Evolutionary conservation across 192 early-diverging fungal species (phyloP), one percentile per base, ranked within the genome.

Genomic region (Dissophora ornata): DNA sequence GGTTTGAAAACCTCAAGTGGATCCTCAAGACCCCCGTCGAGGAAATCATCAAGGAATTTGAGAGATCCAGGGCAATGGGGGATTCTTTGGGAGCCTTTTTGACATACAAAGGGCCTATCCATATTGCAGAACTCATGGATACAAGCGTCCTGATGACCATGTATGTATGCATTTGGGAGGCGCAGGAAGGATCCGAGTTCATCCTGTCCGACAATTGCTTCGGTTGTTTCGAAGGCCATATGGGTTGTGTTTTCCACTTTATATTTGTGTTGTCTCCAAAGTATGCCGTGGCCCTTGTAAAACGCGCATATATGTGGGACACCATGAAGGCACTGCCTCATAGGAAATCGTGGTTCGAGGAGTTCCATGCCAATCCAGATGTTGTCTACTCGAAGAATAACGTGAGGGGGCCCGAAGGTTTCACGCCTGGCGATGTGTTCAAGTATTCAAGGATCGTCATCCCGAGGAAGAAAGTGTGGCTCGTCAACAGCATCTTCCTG

Each of bases 221-320:
- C 45, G 79, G 79, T 53, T 51, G 41, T 4, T 80, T 62, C 21
- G 79, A 80, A 30, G 79, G 79, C 13, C 16, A 57, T 40, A 33
- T 6, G 6, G 54, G 42, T 15, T 7, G 45, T 0, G 30, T 28
- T 40, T 62, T 63, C 44, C 79, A 74, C 45, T 41, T 18, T n/a
- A 62, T 74, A 62, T 80, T 50, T 64, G 60, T 80, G 6, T 57
- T 80, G 24, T 80, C 79, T 63, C 79, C 79, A 29, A 54, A 63
- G 56, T 68, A 69, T 42, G 65, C 38, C 33, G 56, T 80, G 25
- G 66, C 74, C 9, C 64, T 80, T 2, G 44, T 54, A 5, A 62
- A 56, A 2, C 58, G 68, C 5, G 4, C 33, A 1, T 28, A 54
- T 15, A 56, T 57, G 34, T 34, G 24, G 21, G 32, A 24, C 26